These are phyloP conservation scores for Phtheirospermum japonicum DNA, from an alignment of 257 asterid species.

Conservation along the genomic window DNA sequence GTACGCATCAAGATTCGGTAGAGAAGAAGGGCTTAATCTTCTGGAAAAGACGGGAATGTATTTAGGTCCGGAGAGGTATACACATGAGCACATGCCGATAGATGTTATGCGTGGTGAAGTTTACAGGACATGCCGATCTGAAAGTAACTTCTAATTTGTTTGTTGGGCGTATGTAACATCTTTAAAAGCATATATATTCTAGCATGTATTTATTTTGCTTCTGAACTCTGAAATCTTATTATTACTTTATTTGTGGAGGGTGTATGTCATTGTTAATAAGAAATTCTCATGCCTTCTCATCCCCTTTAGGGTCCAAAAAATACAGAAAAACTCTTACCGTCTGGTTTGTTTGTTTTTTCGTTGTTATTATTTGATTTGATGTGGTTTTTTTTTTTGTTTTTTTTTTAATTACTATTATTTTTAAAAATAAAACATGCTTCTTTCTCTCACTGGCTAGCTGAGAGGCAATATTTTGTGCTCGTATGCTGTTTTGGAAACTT, in stretches of 20 bases:
- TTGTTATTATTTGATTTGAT: too few relatives aligned
- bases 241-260: neutral
- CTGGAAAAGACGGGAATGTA: constrained; percentile 88
- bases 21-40: constrained; percentile 78
- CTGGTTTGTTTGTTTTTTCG: too few relatives aligned
- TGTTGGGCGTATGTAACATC: neutral
- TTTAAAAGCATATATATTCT: neutral
- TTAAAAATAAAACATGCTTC: too few relatives aligned
- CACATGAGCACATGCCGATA: constrained; percentile 79
- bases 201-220: neutral
- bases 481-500: too few relatives aligned
- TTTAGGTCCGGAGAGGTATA: constrained; percentile 79
- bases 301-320: too few relatives aligned
- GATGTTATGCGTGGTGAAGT: constrained; percentile 91
- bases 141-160: constrained; percentile 25
- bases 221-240: neutral
- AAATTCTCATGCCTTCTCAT: too few relatives aligned
- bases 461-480: too few relatives aligned
- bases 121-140: constrained; percentile 68
- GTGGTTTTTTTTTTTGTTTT: too few relatives aligned
- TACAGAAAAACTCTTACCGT: too few relatives aligned
- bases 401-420: too few relatives aligned
- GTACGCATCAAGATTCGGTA: constrained; percentile 74
- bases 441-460: too few relatives aligned
- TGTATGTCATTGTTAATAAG: neutral